Conservation (phyloP, 768 basidiomycete species). For the Auricularia cornea region DNA sequence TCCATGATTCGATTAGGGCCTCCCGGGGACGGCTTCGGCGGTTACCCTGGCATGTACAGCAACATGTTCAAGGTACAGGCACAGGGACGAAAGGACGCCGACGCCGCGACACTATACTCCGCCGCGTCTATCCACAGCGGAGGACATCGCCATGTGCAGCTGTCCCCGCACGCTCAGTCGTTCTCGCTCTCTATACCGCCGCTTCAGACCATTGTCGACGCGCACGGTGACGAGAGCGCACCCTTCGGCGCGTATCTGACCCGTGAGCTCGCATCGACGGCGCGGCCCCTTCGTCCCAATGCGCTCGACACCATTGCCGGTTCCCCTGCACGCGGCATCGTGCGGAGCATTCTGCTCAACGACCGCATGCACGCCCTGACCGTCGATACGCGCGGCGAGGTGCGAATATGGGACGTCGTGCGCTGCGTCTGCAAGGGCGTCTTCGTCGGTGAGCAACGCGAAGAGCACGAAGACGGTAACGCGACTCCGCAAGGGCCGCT, state of each 20-base stretch:
- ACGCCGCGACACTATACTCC: conserved; percentile 81
- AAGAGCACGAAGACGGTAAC: conserved; percentile 30
- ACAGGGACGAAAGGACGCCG: conserved; percentile 43
- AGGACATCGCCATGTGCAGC: neutral
- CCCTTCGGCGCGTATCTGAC: neutral
- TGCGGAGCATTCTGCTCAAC: conserved; percentile 74
- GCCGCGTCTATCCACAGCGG: conserved; percentile 44
- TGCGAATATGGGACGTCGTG: conserved; percentile 90
- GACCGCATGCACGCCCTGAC: conserved; percentile 87
- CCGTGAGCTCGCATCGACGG: conserved; percentile 78
- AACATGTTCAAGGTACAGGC: neutral
- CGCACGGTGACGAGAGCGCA: neutral
- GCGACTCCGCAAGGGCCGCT: neutral
- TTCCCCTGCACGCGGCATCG: conserved; percentile 56
- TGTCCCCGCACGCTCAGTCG: neutral
- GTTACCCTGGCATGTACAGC: conserved; percentile 8
- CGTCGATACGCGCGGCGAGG: conserved; percentile 79
- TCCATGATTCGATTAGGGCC: conserved; percentile 27
- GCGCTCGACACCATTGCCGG: conserved; percentile 73
- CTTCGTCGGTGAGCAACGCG: conserved; percentile 52
- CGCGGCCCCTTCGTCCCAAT: conserved; percentile 40
- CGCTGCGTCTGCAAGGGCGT: conserved; percentile 66
- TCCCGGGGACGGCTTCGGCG: conserved; percentile 21
- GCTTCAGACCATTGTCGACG: neutral
- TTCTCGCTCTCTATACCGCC: neutral